Base-by-base conservation (phyloP, 169 alveolate species). In the Plasmodium cynomolgi region DNA sequence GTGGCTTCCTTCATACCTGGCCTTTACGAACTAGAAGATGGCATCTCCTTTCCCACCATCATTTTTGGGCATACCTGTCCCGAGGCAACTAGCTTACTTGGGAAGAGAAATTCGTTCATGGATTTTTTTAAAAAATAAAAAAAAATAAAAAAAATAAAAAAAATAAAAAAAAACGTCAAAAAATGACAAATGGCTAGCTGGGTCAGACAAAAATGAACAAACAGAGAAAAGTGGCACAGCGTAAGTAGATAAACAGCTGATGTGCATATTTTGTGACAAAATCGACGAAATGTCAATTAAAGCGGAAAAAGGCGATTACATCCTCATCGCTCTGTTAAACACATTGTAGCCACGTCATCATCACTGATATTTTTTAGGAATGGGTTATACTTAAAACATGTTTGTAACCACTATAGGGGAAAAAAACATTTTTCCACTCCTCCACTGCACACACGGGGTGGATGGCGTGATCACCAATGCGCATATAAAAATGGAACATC, bases 11-110 rank as follows among this genome's bases (percentile, higher is more conserved):
- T 94, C 92, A 39, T 96, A 81, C 95, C 85, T 95, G 83, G 92
- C 88, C 15, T 75, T 75, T 8, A 47, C 9, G 26, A 93, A 47
- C 58, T 79, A 37, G 90, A 93, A 83, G 54, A 95, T 94, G 39
- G 81, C 86, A 20, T 84, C 68, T 86, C 95, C 93, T 58, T 93
- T 58, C 98, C 98, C 33, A 83, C 96, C 56, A 96, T 96, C 20
- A 50, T 84, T 4, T 96, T 88, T 95, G 97, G 98, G 9, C 96
- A 95, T 84, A 91, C 95, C 20, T 95, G 97, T 72, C 96, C 97
- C 8, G 98, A 96, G 85, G 93, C 96, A 31, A 84, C 92, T 26
- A 58, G 83, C 39, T 58, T 96, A 34, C 56, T 96, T 29, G 85
- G 44, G 41, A 92, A 72, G 79, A 84, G 80, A 47, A 73, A 39